A percentile compares a stretch with the other conserved stretches of the same genome.
phyloP scores from a whole-genome alignment of 768 basidiomycete genomes.

The Auriscalpium vulgare region DNA sequence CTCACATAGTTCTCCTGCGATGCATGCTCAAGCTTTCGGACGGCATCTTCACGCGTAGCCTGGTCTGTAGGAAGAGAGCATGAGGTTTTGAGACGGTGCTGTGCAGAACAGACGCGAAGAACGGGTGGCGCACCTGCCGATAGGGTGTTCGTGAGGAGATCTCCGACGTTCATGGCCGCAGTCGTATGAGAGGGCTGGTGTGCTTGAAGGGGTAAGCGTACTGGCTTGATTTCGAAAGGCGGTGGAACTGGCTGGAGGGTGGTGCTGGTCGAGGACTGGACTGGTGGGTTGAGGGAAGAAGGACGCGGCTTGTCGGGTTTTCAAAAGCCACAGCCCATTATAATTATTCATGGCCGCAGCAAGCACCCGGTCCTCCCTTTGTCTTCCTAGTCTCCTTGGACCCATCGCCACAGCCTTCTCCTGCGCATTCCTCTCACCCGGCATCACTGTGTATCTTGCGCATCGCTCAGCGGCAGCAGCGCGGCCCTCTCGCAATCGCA shows the following conservation, averaged over 20 bases:
- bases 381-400: background rate
- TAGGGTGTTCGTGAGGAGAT: constrained; percentile 88
- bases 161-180: constrained; percentile 78
- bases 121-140: constrained; percentile 62
- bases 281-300: background rate
- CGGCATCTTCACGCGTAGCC: constrained; percentile 85
- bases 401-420: background rate
- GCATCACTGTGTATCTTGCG: background rate
- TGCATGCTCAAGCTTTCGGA: constrained; percentile 80
- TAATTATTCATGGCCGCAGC: background rate
- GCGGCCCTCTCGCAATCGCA: background rate
- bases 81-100: constrained; percentile 17
- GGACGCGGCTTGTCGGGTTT: constrained; percentile 21
- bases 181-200: constrained; percentile 1
- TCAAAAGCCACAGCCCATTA: constrained; percentile 17
- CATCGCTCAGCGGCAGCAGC: background rate
- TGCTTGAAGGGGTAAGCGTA: constrained; percentile 3
- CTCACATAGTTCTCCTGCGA: constrained; percentile 86
- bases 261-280: background rate
- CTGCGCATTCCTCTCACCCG: background rate
- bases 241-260: background rate
- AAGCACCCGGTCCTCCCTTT: background rate
- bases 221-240: background rate
- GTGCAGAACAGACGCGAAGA: constrained; percentile 18
- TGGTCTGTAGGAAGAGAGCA: constrained; percentile 48